A percentile compares a stretch with the other conserved stretches of the same genome.
These are phyloP conservation scores for Fistulina hepatica DNA, from an alignment of 1,284 basidiomycete species.

Conservation along the genomic window DNA sequence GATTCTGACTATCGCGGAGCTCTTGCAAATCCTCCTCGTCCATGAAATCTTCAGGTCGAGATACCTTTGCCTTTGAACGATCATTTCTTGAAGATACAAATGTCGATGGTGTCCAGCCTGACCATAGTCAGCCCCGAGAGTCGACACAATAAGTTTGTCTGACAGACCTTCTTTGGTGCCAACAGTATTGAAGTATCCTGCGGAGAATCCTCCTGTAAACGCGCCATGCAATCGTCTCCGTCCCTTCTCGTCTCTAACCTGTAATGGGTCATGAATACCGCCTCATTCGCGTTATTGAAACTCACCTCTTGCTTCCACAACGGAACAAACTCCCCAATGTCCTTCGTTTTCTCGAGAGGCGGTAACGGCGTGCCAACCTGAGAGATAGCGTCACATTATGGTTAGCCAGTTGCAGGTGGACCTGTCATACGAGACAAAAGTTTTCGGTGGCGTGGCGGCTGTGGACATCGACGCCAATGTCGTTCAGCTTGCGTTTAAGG, in stretches of 20 bases:
- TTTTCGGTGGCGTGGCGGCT: slow-evolving; percentile 70
- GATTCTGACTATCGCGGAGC: slow-evolving; percentile 55
- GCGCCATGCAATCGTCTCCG: slow-evolving; percentile 89
- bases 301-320: slow-evolving; percentile 93
- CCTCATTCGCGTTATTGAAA: slow-evolving; percentile 5
- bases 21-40: slow-evolving; percentile 95
- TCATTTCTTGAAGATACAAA: slow-evolving; percentile 81
- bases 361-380: slow-evolving; percentile 90
- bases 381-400: slow-evolving; percentile 6
- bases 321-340: slow-evolving; percentile 89
- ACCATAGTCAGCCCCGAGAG: slow-evolving; percentile 1
- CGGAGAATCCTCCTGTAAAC: slow-evolving; percentile 96
- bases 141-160: not conserved
- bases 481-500: slow-evolving; percentile 72
- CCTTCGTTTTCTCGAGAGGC: slow-evolving; percentile 78
- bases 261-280: slow-evolving; percentile 2
- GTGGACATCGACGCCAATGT: slow-evolving; percentile 62
- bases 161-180: slow-evolving; percentile 85
- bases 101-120: slow-evolving; percentile 89
- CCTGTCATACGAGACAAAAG: slow-evolving; percentile 66
- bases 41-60: slow-evolving; percentile 90
- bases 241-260: slow-evolving; percentile 93
- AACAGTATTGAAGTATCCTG: slow-evolving; percentile 94
- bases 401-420: slow-evolving; percentile 1
- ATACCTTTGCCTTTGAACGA: slow-evolving; percentile 50